Conservation (phyloP, 352 stramenopile genomes). For the Globisporangium nunn region DNA sequence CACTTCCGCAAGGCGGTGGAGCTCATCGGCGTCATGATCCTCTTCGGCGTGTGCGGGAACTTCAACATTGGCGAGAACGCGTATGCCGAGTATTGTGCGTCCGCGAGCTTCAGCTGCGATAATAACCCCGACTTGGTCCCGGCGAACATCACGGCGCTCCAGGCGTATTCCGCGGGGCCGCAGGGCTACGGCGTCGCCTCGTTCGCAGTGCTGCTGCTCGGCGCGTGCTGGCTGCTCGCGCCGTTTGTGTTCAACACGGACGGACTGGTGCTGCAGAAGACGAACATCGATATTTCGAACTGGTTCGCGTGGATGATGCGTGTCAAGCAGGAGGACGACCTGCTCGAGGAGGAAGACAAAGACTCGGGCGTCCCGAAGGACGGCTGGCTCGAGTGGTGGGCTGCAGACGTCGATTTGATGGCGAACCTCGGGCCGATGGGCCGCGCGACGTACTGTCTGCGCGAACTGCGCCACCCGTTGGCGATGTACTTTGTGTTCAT, state of each 20-base stretch:
- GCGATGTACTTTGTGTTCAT: slow-evolving; percentile 82
- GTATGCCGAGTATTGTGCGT: slow-evolving; percentile 37
- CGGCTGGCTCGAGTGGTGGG: slow-evolving; percentile 72
- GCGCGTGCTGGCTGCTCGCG: slow-evolving; percentile 74
- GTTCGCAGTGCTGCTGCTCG: slow-evolving; percentile 78
- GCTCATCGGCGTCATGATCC: slow-evolving; percentile 78
- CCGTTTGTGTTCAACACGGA: slow-evolving; percentile 89
- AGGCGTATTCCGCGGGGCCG: slow-evolving; percentile 41
- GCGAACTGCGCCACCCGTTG: slow-evolving; percentile 70
- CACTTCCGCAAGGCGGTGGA: slow-evolving; percentile 87
- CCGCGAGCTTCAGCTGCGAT: slow-evolving; percentile 33
- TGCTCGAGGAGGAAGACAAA: slow-evolving; percentile 20
- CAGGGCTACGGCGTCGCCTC: slow-evolving; percentile 78
- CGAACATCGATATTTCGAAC: slow-evolving; percentile 70
- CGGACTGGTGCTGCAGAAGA: slow-evolving; percentile 77
- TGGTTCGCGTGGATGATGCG: slow-evolving; percentile 87
- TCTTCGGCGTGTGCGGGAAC: slow-evolving; percentile 72
- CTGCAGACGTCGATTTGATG: slow-evolving; percentile 67
- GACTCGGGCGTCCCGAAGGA: slow-evolving; percentile 46
- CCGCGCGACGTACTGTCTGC: slow-evolving; percentile 67
- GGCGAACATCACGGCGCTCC: slow-evolving; percentile 60
- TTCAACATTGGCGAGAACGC: slow-evolving; percentile 62
- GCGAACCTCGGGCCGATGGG: slow-evolving; percentile 54
- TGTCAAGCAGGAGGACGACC: slow-evolving; percentile 33
- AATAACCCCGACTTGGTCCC: slow-evolving; percentile 37